phyloP scores from a whole-genome alignment of 108 stramenopile species.

The Mediolabrus comicus region DNA sequence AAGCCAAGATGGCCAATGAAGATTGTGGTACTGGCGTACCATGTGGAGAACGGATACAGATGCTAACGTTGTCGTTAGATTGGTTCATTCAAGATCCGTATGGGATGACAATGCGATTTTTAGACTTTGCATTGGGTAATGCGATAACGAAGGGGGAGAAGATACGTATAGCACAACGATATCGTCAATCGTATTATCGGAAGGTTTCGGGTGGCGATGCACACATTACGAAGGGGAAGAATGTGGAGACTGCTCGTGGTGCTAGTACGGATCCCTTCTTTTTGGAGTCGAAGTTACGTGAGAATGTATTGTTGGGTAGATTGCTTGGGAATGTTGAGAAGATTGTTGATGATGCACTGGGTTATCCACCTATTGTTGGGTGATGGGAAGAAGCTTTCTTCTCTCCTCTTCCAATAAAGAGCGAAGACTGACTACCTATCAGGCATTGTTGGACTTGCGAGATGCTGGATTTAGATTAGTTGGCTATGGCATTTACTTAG shows the following conservation, averaged over 20 bases:
- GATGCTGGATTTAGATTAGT: slow-evolving; percentile 57
- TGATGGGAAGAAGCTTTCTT: no score
- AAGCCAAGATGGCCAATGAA: background rate
- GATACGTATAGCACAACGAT: background rate
- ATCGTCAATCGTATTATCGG: background rate
- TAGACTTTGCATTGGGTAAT: slow-evolving; percentile 18
- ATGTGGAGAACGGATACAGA: background rate
- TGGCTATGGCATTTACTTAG: no score
- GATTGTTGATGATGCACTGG: slow-evolving; percentile 5
- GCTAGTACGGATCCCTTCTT: background rate
- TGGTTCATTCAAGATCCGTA: slow-evolving; percentile 4
- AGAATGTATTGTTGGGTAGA: slow-evolving; percentile 3
- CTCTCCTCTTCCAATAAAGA: no score
- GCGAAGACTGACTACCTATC: slow-evolving; percentile 52
- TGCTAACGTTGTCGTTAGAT: slow-evolving; percentile 8
- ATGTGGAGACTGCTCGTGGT: slow-evolving; percentile 3
- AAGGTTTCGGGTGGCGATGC: background rate
- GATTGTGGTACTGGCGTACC: background rate
- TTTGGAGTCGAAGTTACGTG: slow-evolving; percentile 4
- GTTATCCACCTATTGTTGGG: background rate
- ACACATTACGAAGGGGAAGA: slow-evolving; percentile 15
- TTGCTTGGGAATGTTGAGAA: slow-evolving; percentile 12
- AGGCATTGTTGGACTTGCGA: slow-evolving; percentile 54
- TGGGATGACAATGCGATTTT: background rate
- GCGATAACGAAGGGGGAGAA: slow-evolving; percentile 4